Conservation (phyloP, 176 grass and related monocot genomes). For the Lolium rigidum region DNA sequence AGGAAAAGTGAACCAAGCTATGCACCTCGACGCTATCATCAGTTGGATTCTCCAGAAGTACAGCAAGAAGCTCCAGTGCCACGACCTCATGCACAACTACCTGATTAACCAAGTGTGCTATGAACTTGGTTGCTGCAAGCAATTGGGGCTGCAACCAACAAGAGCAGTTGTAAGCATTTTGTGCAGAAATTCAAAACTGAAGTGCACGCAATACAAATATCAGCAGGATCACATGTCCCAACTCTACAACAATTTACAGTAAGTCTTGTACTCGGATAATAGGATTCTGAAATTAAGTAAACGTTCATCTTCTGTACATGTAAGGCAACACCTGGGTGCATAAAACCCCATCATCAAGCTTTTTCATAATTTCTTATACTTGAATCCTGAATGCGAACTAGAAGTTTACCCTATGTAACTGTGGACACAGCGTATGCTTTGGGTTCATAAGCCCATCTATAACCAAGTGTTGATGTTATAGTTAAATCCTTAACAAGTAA, state of each 20-base stretch:
- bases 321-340: not conserved
- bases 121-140: conserved; percentile 92
- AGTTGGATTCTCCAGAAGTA: conserved; percentile 90
- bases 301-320: not conserved
- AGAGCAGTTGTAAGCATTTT: conserved; percentile 23
- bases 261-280: not conserved
- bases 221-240: not conserved
- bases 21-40: conserved; percentile 94
- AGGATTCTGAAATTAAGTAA: conserved; percentile 2
- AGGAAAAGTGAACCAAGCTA: not conserved
- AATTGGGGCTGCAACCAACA: conserved; percentile 78
- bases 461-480: not conserved
- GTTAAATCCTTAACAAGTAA: not conserved
- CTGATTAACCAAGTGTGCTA: conserved; percentile 98
- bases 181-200: conserved; percentile 20
- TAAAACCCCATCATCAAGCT: not conserved
- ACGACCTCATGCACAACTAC: conserved; percentile 85
- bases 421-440: not conserved
- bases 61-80: conserved; percentile 85
- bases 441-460: not conserved
- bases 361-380: not conserved
- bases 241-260: not conserved
- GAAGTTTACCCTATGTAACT: conserved; percentile 13
- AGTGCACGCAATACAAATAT: conserved; percentile 4
- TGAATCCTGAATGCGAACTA: not conserved